Evolutionary conservation across 2,329 filamentous ascomycete species (phyloP).

Genomic region (Fusarium sp.): DNA sequence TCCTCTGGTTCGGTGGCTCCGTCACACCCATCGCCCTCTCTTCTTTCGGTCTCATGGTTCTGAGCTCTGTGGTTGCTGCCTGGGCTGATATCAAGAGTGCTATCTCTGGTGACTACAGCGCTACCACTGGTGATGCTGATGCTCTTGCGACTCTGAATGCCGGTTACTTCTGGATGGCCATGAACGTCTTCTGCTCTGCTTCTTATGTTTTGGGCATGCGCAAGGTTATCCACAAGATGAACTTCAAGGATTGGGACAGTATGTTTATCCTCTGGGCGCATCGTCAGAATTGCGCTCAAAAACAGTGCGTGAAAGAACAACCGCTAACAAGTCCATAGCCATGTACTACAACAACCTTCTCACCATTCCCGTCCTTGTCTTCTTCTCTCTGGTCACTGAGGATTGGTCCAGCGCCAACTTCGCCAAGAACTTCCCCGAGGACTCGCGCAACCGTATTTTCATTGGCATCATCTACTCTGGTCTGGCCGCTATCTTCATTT

Average conservation of each 20-base stretch:
- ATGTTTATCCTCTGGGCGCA: conserved; percentile 54
- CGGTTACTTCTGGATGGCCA: conserved; percentile 96
- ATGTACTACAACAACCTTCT: conserved; percentile 99
- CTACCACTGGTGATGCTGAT: conserved; percentile 57
- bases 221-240: conserved; percentile 98
- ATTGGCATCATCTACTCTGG: conserved; percentile 94
- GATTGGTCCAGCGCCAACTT: conserved; percentile 93
- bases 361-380: conserved; percentile 88
- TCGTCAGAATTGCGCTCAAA: background rate
- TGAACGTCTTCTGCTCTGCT: conserved; percentile 95
- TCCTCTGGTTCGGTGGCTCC: conserved; percentile 95
- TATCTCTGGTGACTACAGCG: conserved; percentile 64
- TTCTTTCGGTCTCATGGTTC: conserved; percentile 95
- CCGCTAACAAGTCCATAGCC: conserved; percentile 64
- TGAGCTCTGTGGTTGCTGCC: conserved; percentile 92
- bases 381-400: conserved; percentile 83
- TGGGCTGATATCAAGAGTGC: conserved; percentile 97
- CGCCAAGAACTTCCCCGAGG: conserved; percentile 83
- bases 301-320: background rate
- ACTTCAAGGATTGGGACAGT: conserved; percentile 99
- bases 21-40: conserved; percentile 88
- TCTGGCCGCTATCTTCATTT: conserved; percentile 94
- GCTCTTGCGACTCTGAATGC: conserved; percentile 91
- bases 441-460: conserved; percentile 80
- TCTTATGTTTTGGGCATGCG: conserved; percentile 92